Evolutionary conservation across 106 monocot genomes (phyloP).

Genomic region (Dioscorea zingiberensis): DNA sequence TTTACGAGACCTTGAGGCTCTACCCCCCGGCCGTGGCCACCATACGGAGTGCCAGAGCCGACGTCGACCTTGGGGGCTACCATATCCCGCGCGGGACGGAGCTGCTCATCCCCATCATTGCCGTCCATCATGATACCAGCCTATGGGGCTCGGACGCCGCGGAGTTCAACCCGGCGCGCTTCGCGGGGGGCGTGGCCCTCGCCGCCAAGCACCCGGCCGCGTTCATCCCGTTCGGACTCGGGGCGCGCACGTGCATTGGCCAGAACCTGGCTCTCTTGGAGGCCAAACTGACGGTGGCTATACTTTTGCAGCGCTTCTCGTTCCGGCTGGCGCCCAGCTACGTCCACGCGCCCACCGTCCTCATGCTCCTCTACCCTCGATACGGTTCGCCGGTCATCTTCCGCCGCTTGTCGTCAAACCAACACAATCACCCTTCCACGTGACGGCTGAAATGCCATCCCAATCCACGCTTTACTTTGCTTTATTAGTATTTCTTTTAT

Average conservation of each 20-base stretch:
- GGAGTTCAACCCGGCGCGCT: conserved; percentile 56
- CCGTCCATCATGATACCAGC: conserved; percentile 49
- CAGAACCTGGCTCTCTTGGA: conserved; percentile 56
- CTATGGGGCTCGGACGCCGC: conserved; percentile 63
- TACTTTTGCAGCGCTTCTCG: conserved; percentile 43
- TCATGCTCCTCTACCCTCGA: conserved; percentile 55
- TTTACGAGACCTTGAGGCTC: conserved; percentile 61
- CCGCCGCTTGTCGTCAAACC: conserved; percentile 2
- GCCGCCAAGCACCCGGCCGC: conserved; percentile 48
- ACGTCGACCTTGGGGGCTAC: conserved; percentile 39
- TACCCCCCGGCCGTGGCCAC: conserved; percentile 80
- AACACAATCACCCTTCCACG: too few species aligned
- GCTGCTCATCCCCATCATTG: conserved; percentile 67
- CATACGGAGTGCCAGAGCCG: conserved; percentile 42
- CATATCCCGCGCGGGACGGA: conserved; percentile 54
- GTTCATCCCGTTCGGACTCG: conserved; percentile 59
- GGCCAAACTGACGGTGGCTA: conserved; percentile 43
- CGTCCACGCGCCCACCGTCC: conserved; percentile 45
- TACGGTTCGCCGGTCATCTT: conserved; percentile 59
- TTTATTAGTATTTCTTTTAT: too few species aligned
- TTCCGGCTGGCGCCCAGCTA: conserved; percentile 28
- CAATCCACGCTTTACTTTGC: too few species aligned
- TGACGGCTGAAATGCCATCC: too few species aligned
- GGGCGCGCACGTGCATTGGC: conserved; percentile 52
- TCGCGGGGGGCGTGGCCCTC: conserved; percentile 35